phyloP scores from a whole-genome alignment of 2,329 filamentous ascomycete species.

The Pestalotiopsis fici region DNA sequence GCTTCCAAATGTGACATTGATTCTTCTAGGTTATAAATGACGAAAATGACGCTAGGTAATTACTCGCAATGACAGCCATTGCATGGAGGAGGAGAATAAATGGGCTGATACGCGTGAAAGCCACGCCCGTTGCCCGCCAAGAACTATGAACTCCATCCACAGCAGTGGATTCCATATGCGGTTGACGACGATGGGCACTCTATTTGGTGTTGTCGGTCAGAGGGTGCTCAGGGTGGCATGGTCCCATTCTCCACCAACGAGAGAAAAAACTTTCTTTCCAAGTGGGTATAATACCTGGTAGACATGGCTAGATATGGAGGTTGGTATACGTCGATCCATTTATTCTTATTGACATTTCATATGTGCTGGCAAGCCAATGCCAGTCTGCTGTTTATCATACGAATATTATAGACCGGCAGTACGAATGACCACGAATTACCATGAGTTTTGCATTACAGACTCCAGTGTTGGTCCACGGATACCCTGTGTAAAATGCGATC shows the following conservation, averaged over 20 bases:
- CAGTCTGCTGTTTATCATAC: neutral
- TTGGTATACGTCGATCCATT: neutral
- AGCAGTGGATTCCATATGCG: neutral
- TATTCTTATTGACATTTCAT: neutral
- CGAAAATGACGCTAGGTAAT: neutral
- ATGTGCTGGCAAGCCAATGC: neutral
- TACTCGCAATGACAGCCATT: neutral
- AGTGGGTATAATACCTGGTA: neutral
- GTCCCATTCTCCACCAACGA: conserved; percentile 3
- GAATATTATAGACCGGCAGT: neutral
- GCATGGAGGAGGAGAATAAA: neutral
- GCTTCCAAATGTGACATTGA: neutral
- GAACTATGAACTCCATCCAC: neutral
- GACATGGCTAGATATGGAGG: neutral
- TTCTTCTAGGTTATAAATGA: neutral
- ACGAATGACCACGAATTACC: too few species aligned
- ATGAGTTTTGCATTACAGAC: too few species aligned
- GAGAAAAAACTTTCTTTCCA: neutral
- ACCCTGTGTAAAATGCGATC: too few species aligned
- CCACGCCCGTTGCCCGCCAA: neutral
- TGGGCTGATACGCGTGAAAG: neutral
- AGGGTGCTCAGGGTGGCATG: neutral
- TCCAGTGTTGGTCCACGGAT: too few species aligned
- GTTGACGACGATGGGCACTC: conserved; percentile 5
- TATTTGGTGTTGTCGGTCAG: neutral